Evolutionary conservation across 305 asterid genomes (phyloP).

Genomic region (Andrographis paniculata): DNA sequence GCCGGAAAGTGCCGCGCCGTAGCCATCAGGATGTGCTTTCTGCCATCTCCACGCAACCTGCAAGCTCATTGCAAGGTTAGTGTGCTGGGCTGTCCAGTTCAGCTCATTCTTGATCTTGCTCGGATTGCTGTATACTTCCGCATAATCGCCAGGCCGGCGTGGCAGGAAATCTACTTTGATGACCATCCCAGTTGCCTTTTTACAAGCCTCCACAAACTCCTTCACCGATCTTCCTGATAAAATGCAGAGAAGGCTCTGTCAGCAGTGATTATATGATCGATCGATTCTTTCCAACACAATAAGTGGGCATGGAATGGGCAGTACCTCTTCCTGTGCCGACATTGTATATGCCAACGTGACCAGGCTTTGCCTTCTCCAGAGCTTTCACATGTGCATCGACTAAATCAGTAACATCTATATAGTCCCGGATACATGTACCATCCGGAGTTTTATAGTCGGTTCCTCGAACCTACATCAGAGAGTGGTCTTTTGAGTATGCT

Average conservation of each 20-base stretch:
- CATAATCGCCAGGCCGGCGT: conserved; percentile 91
- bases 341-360: conserved; percentile 67
- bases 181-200: conserved; percentile 72
- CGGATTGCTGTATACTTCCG: conserved; percentile 88
- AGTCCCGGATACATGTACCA: conserved; percentile 87
- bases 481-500: background rate
- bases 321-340: conserved; percentile 87
- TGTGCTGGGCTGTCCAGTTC: conserved; percentile 79
- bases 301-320: background rate
- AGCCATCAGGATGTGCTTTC: conserved; percentile 67
- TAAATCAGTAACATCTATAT: conserved; percentile 80
- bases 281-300: background rate
- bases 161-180: conserved; percentile 80
- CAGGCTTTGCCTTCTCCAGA: conserved; percentile 65
- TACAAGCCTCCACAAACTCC: conserved; percentile 92
- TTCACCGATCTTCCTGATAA: conserved; percentile 76
- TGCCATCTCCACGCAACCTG: conserved; percentile 94
- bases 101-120: conserved; percentile 55
- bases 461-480: conserved; percentile 64
- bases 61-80: conserved; percentile 65
- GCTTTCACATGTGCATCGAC: conserved; percentile 95
- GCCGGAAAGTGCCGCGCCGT: conserved; percentile 12
- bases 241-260: background rate
- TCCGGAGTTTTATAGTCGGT: conserved; percentile 75
- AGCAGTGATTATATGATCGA: conserved; percentile 5